These are phyloP conservation scores for Begonia masoniana DNA, from an alignment of 306 rosid genomes.

Conservation along the genomic window DNA sequence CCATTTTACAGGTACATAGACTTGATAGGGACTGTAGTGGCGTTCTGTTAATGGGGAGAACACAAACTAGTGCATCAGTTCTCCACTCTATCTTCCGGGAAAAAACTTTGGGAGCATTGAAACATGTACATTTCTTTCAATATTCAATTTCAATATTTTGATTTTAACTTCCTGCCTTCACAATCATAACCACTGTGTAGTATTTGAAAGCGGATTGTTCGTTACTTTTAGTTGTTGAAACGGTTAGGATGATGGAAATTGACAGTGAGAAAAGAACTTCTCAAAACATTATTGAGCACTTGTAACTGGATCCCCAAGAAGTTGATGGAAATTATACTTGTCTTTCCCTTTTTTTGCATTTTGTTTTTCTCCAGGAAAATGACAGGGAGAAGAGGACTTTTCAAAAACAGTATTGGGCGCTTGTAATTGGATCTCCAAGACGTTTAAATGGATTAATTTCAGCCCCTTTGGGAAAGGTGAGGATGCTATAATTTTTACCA, in stretches of 20 bases:
- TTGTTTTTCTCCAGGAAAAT: too few species aligned
- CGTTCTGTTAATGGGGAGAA: slow-evolving; percentile 84
- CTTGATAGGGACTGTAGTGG: slow-evolving; percentile 86
- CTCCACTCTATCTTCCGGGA: slow-evolving; percentile 80
- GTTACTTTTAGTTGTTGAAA: slow-evolving; percentile 1
- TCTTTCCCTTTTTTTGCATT: too few species aligned
- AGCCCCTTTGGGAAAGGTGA: slow-evolving; percentile 79
- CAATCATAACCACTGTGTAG: slow-evolving; percentile 1
- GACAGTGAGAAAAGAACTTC: slow-evolving; percentile 32
- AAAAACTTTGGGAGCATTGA: slow-evolving; percentile 58
- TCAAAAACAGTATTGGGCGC: slow-evolving; percentile 70
- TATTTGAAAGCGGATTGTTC: background rate
- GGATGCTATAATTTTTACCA: slow-evolving; percentile 1
- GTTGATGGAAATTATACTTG: slow-evolving; percentile 25
- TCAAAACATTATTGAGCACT: slow-evolving; percentile 66
- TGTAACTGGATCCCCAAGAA: slow-evolving; percentile 78
- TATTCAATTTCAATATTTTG: background rate
- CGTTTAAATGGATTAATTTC: slow-evolving; percentile 49
- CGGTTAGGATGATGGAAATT: slow-evolving; percentile 14
- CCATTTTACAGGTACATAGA: slow-evolving; percentile 57
- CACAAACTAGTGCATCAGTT: slow-evolving; percentile 53
- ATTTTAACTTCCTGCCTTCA: background rate
- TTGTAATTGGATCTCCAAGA: slow-evolving; percentile 84
- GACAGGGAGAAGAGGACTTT: slow-evolving; percentile 13
- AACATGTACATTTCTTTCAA: slow-evolving; percentile 30